Base-by-base conservation (phyloP, 2,329 filamentous ascomycete species). In the Madurella fahalii region DNA sequence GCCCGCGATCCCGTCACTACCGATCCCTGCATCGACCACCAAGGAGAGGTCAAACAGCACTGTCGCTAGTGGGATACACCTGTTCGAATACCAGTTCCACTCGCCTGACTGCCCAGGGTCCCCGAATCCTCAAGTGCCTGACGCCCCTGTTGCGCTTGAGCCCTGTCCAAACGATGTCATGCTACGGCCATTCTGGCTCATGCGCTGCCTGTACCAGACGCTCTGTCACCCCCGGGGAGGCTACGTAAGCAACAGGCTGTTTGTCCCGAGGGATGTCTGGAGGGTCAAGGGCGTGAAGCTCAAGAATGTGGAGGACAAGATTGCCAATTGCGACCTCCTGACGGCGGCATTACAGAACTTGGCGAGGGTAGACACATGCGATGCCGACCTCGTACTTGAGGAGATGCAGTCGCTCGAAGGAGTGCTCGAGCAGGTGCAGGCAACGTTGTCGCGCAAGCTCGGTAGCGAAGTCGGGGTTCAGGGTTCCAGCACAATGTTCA, bases 111-210 rank as follows among this genome's bases (percentile, higher is more conserved):
- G 73, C 32, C 80, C 87, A 1, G 84, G 84, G 2, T 85, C 83
- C n/a, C 83, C 86, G 2, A 85, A 86, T 53, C 75, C 79, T 3
- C 69, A 80, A n/a, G 75, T 77, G 12, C 66, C 75, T 0, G 85
- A 90, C 61, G 81, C 84, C 1, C 92, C 92, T 12, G 80, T 86
- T 18, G 83, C 90, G 0, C 79, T 99, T 5, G 94, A 99, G 67
- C 89, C 94, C 2, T 99, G 95, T 68, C 94, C 94, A 1, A 89
- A 87, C 37, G 90, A 95, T 40, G 86, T 87, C 56, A 80, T 96
- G 64, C 78, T 97, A n/a, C 85, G 94, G 17, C 95, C 94, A 2
- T 99, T 96, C 71, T 99, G 94, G 94, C 78, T 99, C 43, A 96
- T 99, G 90, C 85, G 94, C 52, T 92, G 89, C 58, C 79, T 99